Base-by-base conservation (phyloP, 176 grass and related monocot species). In the Bothriochloa decipiens region DNA sequence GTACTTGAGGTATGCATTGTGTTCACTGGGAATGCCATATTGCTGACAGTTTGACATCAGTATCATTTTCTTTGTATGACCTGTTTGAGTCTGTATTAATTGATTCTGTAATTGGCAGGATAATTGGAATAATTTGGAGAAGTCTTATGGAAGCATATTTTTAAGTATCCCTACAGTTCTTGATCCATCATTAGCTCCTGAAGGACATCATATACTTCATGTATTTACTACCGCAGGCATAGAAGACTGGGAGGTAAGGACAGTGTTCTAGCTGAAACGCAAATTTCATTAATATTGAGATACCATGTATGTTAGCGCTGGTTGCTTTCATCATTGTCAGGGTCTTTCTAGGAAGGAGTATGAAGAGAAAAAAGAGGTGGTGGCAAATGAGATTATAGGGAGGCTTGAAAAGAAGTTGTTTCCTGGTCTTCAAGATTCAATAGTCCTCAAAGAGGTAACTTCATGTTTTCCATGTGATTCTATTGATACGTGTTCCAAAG, bases 111-210 rank as follows among this genome's bases (percentile, higher is more conserved):
- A 62, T 73, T 76, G 73, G 70, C 86, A 98, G 95, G 95, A 98
- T 91, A 63, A 89, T 78, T 98, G 92, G 95, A 88, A 72, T 61
- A 91, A 93, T 75, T 90, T 95, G 81, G 91, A 98, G 70, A 93
- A 93, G 72, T 80, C 95, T 79, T 95, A 95, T 85, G 92, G 95
- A 90, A 98, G 92, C 79, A 95, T 95, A 86, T 98, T 98, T 93
- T 76, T 98, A 85, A 98, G 95, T 87, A 93, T 98, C 14, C 95
- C 95, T 64, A 98, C 95, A 74, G 89, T 98, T 91, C 95, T 98
- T 78, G 89, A 98, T 83, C 90, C 91, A 82, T 90, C 95, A 35
- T 86, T 98, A 85, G 92, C 95, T 75, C 91, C 91, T 3, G 89
- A 98, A 84, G 92, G 92, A 74, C 92, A 95, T 83, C 95, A 98